These are phyloP conservation scores for Conoideocrella luteorostrata DNA, from an alignment of 2,329 filamentous ascomycete genomes.

Conservation along the genomic window DNA sequence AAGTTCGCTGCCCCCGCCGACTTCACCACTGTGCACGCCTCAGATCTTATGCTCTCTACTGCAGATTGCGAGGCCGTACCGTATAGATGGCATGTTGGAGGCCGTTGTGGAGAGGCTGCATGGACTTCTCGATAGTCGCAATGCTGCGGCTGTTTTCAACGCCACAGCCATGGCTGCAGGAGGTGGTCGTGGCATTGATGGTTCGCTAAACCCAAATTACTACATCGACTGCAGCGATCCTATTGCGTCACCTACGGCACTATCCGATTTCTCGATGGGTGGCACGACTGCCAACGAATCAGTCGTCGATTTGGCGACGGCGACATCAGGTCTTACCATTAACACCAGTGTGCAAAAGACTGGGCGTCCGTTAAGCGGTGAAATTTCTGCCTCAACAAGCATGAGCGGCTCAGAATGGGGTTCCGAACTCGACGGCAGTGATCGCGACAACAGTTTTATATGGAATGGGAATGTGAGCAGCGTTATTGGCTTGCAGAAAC, in stretches of 20 bases:
- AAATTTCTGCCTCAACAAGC: slow-evolving; percentile 44
- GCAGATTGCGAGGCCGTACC: slow-evolving; percentile 88
- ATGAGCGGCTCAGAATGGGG: slow-evolving; percentile 51
- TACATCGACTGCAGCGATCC: slow-evolving; percentile 46
- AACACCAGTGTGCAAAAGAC: slow-evolving; percentile 36
- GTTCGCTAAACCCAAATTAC: slow-evolving; percentile 56
- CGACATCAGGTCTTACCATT: slow-evolving; percentile 38
- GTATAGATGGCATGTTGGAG: slow-evolving; percentile 86
- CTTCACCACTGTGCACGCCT: slow-evolving; percentile 77
- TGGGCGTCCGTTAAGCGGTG: slow-evolving; percentile 37
- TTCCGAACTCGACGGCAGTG: slow-evolving; percentile 45
- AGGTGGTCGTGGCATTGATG: slow-evolving; percentile 77
- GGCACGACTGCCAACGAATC: slow-evolving; percentile 24
- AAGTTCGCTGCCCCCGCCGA: slow-evolving; percentile 71
- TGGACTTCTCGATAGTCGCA: slow-evolving; percentile 80
- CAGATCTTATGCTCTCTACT: slow-evolving; percentile 94
- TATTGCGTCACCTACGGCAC: slow-evolving; percentile 27
- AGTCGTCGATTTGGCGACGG: slow-evolving; percentile 24
- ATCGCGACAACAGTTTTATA: slow-evolving; percentile 41
- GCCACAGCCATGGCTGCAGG: slow-evolving; percentile 97
- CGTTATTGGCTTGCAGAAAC: slow-evolving; percentile 92
- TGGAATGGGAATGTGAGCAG: slow-evolving; percentile 81
- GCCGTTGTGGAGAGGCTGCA: slow-evolving; percentile 89
- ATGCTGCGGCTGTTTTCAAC: slow-evolving; percentile 95
- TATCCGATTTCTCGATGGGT: slow-evolving; percentile 27